Conservation (phyloP, 495 filamentous ascomycete species). For the Aspergillus cavernicola region DNA sequence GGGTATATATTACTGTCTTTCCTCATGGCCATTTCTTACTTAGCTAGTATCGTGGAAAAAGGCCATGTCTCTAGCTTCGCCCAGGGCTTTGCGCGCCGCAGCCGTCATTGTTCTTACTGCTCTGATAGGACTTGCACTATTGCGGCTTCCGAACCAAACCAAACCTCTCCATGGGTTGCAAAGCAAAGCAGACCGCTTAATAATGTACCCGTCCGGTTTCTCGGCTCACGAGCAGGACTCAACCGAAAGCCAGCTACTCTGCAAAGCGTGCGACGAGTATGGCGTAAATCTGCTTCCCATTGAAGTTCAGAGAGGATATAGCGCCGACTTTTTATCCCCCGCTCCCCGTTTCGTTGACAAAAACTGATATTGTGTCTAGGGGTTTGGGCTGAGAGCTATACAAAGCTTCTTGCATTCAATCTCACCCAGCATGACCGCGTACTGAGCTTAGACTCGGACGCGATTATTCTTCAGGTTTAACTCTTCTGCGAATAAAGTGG, state of each 20-base stretch:
- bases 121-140: no score
- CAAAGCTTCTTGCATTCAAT: conserved; percentile 64
- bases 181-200: conserved; percentile 54
- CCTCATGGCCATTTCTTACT: no score
- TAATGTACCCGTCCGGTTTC: conserved; percentile 55
- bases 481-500: no score
- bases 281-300: conserved; percentile 53
- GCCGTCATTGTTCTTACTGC: no score
- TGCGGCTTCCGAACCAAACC: no score
- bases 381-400: conserved; percentile 53
- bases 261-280: conserved; percentile 55
- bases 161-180: conserved; percentile 49
- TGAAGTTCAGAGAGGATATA: conserved; percentile 37
- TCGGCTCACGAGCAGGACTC: conserved; percentile 25
- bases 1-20: no score
- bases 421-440: conserved; percentile 60
- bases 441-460: conserved; percentile 57
- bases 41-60: no score
- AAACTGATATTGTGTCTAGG: conserved; percentile 19
- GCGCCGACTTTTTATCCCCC: conserved; percentile 16
- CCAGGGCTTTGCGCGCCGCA: no score
- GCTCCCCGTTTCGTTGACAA: conserved; percentile 17
- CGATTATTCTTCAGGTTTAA: conserved; percentile 50
- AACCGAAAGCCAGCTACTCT: conserved; percentile 43
- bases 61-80: no score